phyloP scores from a whole-genome alignment of 192 early-diverging fungal species.

The Coemansia sp. region DNA sequence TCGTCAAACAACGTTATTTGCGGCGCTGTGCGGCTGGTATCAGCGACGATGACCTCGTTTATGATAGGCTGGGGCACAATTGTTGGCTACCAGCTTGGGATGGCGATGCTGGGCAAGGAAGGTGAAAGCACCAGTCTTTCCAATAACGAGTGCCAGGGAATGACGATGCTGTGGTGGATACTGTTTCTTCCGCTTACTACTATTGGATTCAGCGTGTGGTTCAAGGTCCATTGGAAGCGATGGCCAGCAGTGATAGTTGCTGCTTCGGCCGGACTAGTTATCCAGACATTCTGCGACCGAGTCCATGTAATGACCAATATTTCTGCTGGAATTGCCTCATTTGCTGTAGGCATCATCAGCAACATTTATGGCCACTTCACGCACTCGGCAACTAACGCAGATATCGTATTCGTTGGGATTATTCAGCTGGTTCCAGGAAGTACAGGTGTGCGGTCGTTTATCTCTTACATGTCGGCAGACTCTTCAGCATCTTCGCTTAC shows the following conservation, averaged over 20 bases:
- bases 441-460: conserved; percentile 60
- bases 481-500: conserved; percentile 39
- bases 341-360: conserved; percentile 71
- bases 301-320: conserved; percentile 56
- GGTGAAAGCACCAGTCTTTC: conserved; percentile 7
- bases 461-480: conserved; percentile 59
- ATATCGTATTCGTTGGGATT: conserved; percentile 71
- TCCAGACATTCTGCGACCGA: conserved; percentile 58
- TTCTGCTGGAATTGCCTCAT: conserved; percentile 61
- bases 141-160: conserved; percentile 17
- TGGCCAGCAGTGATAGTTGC: conserved; percentile 69
- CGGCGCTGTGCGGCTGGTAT: conserved; percentile 74
- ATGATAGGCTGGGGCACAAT: conserved; percentile 67
- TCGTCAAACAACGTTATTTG: conserved; percentile 79
- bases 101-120: conserved; percentile 54
- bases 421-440: conserved; percentile 77
- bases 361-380: conserved; percentile 70
- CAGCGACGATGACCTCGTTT: conserved; percentile 73
- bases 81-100: conserved; percentile 58
- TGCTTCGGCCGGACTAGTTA: conserved; percentile 62
- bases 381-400: conserved; percentile 61
- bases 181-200: conserved; percentile 56
- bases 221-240: conserved; percentile 57
- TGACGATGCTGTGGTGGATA: conserved; percentile 52
- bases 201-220: conserved; percentile 56